A percentile compares a stretch with the other conserved stretches of the same genome.
These are phyloP conservation scores for Vitis cinerea DNA, from an alignment of 164 flowering plant species.

Conservation along the genomic window DNA sequence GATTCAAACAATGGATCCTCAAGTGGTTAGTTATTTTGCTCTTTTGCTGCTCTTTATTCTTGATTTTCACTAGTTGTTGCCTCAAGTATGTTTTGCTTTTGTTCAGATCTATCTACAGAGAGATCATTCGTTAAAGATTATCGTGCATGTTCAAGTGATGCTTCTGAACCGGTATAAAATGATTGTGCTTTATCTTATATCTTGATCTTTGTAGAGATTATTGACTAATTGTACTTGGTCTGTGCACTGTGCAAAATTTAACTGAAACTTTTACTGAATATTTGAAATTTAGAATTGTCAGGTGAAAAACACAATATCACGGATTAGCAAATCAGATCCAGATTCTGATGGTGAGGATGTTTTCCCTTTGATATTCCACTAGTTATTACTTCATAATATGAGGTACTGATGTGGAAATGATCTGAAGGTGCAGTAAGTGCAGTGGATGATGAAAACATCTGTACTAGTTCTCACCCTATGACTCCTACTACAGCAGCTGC, in stretches of 20 bases:
- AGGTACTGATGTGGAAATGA: constrained; percentile 10
- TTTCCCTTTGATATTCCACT: neutral
- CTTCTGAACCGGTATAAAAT: constrained; percentile 30
- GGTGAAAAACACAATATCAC: constrained; percentile 19
- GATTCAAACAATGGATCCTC: constrained; percentile 30
- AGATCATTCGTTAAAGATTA: constrained; percentile 24
- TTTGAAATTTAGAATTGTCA: constrained; percentile 28
- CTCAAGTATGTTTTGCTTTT: constrained; percentile 2
- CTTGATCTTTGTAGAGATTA: neutral
- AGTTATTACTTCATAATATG: constrained; percentile 4
- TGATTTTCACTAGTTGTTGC: neutral
- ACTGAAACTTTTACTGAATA: neutral
- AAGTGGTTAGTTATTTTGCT: constrained; percentile 33
- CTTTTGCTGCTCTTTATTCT: neutral
- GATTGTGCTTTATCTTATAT: neutral
- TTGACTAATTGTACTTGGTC: too few relatives aligned
- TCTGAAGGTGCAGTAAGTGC: constrained; percentile 39
- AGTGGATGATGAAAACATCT: constrained; percentile 38
- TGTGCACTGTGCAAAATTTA: too few relatives aligned
- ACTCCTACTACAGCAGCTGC: constrained; percentile 23
- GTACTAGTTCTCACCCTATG: constrained; percentile 20
- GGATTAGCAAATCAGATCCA: constrained; percentile 32
- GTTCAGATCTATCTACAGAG: constrained; percentile 42
- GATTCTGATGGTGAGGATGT: constrained; percentile 59
- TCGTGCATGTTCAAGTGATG: constrained; percentile 15